A percentile compares a stretch with the other conserved stretches of the same genome.
These are phyloP conservation scores for Grosmannia clavigera DNA, from an alignment of 2,329 filamentous ascomycete genomes.

Conservation along the genomic window DNA sequence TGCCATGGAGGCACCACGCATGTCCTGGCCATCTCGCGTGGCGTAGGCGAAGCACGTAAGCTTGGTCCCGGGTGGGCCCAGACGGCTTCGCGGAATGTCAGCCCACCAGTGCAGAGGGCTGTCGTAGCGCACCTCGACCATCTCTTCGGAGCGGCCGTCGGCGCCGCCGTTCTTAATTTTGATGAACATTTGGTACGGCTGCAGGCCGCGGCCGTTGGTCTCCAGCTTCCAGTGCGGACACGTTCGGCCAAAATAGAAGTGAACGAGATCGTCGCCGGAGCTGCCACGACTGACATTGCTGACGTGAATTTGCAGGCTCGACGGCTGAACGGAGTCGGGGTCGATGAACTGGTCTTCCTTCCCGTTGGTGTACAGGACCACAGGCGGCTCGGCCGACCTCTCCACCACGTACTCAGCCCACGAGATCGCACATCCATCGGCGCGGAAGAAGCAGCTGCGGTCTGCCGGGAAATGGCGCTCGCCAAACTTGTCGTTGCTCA, in stretches of 20 bases:
- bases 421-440: constrained; percentile 51
- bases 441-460: constrained; percentile 56
- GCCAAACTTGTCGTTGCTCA: constrained; percentile 68
- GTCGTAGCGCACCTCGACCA: constrained; percentile 57
- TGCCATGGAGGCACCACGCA: constrained; percentile 34
- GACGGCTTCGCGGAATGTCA: constrained; percentile 53
- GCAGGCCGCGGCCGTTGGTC: constrained; percentile 51
- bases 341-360: constrained; percentile 37
- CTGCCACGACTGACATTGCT: constrained; percentile 33
- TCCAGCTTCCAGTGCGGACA: constrained; percentile 78
- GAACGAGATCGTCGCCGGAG: constrained; percentile 38
- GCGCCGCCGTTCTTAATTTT: constrained; percentile 45
- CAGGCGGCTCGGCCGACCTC: constrained; percentile 35
- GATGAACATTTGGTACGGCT: constrained; percentile 60
- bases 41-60: constrained; percentile 51
- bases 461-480: constrained; percentile 67
- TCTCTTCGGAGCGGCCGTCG: background rate
- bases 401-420: constrained; percentile 80
- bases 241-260: constrained; percentile 68
- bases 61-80: constrained; percentile 58
- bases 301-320: constrained; percentile 29
- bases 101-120: constrained; percentile 59
- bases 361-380: constrained; percentile 31
- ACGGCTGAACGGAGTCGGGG: constrained; percentile 48
- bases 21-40: constrained; percentile 31